Conservation (phyloP, 495 filamentous ascomycete species). For the Aspergillus cristatus region DNA sequence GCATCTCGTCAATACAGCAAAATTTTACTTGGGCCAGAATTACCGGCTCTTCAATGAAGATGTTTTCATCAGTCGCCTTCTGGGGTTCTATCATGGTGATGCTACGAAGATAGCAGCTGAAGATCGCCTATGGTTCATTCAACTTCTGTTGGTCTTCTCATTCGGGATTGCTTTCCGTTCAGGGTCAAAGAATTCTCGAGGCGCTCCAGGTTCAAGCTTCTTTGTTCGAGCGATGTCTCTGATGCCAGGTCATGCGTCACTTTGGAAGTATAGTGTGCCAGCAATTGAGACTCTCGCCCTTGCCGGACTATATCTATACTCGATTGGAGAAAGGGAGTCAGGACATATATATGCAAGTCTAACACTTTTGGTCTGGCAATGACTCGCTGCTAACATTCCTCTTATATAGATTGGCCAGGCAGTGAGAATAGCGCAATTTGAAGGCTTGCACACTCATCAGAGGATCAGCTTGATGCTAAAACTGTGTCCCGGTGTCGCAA, state of each 20-base stretch:
- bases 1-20: constrained; percentile 26
- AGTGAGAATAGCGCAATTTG: constrained; percentile 26
- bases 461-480: constrained; percentile 15
- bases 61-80: constrained; percentile 17
- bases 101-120: constrained; percentile 10
- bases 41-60: constrained; percentile 30
- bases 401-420: constrained; percentile 25
- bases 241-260: constrained; percentile 22
- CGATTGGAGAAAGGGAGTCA: constrained; percentile 22
- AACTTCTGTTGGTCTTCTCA: constrained; percentile 29
- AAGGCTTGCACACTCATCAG: constrained; percentile 29
- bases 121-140: constrained; percentile 27
- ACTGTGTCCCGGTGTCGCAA: constrained; percentile 25
- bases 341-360: constrained; percentile 25
- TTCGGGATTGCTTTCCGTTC: constrained; percentile 31
- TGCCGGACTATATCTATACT: constrained; percentile 25
- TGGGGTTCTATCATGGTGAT: constrained; percentile 19
- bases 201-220: constrained; percentile 23
- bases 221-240: constrained; percentile 31
- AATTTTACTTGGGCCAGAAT: constrained; percentile 24
- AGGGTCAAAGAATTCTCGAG: constrained; percentile 9
- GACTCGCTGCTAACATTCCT: background rate
- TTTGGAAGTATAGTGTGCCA: constrained; percentile 20
- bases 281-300: constrained; percentile 28
- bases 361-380: background rate